phyloP scores from a whole-genome alignment of 495 filamentous ascomycete species.

The Talaromyces nanjingensis region DNA sequence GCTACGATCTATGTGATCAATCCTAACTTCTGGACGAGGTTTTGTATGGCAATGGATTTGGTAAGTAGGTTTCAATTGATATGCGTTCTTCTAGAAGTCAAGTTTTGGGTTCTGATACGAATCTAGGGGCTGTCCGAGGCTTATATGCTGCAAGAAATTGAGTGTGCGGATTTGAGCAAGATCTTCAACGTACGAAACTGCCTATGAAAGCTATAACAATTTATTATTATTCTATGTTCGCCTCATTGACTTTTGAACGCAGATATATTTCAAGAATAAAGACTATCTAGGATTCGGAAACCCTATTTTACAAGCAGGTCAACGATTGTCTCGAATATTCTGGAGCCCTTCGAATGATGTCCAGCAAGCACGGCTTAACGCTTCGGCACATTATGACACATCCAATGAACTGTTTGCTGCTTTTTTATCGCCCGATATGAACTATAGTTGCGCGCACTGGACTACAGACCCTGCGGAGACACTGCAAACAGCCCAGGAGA shows the following conservation, averaged over 20 bases:
- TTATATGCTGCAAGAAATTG: constrained; percentile 63
- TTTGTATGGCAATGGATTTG: constrained; percentile 9
- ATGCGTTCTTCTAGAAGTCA: neutral
- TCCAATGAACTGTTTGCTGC: constrained; percentile 67
- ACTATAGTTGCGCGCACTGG: constrained; percentile 71
- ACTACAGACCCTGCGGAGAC: constrained; percentile 39
- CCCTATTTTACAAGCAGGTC: constrained; percentile 4
- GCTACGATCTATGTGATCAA: constrained; percentile 8
- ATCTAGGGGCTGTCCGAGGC: constrained; percentile 57
- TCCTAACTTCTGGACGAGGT: constrained; percentile 8
- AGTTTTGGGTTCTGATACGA: neutral
- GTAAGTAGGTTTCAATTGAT: neutral
- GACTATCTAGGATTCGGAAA: constrained; percentile 1
- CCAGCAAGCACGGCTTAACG: constrained; percentile 56
- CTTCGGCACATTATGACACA: constrained; percentile 68
- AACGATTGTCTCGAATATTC: constrained; percentile 20
- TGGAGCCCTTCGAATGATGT: constrained; percentile 56
- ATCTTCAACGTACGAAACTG: constrained; percentile 51
- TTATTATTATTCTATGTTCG: neutral
- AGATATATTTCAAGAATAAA: constrained; percentile 16
- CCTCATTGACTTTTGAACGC: neutral
- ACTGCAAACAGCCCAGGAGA: constrained; percentile 56
- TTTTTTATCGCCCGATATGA: constrained; percentile 68
- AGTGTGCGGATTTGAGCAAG: constrained; percentile 51
- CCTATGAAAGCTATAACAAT: neutral